These are phyloP conservation scores for Alternaria sp. DNA, from an alignment of 2,329 filamentous ascomycete genomes.

Conservation along the genomic window DNA sequence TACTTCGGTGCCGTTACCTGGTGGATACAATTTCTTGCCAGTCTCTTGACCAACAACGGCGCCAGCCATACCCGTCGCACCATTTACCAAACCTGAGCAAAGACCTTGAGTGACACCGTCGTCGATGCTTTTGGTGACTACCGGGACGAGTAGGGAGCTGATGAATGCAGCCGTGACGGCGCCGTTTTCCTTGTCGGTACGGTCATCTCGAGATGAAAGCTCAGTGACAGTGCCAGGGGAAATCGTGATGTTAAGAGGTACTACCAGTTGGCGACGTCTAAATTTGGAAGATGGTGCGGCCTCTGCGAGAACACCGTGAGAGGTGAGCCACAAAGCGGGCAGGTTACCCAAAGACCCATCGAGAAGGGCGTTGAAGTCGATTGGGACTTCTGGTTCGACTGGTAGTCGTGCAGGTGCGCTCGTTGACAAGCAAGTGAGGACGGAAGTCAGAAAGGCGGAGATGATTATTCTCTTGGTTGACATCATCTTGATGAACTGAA, in stretches of 20 bases:
- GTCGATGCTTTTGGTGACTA: not conserved
- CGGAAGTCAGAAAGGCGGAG: not conserved
- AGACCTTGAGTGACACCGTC: not conserved
- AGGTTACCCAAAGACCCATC: not conserved
- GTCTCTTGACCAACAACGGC: not conserved
- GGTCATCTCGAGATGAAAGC: not conserved
- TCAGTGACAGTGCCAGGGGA: not conserved
- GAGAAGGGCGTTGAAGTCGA: slow-evolving; percentile 7
- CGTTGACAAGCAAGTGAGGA: not conserved
- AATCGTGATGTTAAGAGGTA: not conserved
- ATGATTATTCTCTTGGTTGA: not conserved
- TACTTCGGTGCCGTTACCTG: not conserved
- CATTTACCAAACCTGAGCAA: not conserved
- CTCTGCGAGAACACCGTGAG: not conserved
- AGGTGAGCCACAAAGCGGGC: not conserved
- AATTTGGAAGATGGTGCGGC: not conserved
- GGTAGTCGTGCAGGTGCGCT: not conserved
- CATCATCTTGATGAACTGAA: not conserved
- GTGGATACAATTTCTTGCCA: not conserved
- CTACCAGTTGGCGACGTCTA: too few relatives aligned
- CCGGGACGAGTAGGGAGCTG: not conserved
- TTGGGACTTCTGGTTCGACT: not conserved
- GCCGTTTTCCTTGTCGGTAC: not conserved
- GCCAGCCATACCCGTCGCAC: not conserved
- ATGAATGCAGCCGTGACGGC: not conserved